A percentile compares a stretch with the other conserved stretches of the same genome.
These are phyloP conservation scores for Talaromyces funiculosus DNA, from an alignment of 2,329 filamentous ascomycete genomes.

Conservation along the genomic window DNA sequence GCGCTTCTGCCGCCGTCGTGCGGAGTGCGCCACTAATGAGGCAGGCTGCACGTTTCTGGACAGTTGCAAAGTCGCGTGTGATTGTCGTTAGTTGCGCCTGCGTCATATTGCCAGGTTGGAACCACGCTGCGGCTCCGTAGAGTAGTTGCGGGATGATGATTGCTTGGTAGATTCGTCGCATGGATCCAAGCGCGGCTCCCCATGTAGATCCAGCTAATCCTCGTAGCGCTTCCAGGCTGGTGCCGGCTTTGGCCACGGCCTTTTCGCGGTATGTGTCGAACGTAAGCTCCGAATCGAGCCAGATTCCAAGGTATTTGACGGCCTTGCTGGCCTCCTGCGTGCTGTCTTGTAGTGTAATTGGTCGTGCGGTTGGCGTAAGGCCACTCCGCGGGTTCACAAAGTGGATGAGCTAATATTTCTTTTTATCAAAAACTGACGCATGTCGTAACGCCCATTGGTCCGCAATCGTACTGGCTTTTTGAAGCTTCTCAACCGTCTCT, in stretches of 20 bases:
- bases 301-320: neutral
- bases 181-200: neutral
- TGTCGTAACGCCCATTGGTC: neutral
- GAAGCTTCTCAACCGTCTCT: neutral
- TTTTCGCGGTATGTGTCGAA: neutral
- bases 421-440: neutral
- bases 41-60: neutral
- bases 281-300: neutral
- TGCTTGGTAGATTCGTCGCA: neutral
- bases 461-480: neutral
- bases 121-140: neutral
- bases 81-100: neutral
- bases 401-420: neutral
- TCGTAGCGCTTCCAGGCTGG: neutral
- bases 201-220: neutral
- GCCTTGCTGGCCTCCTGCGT: neutral
- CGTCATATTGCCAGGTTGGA: neutral
- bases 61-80: neutral
- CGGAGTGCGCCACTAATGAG: neutral
- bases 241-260: neutral
- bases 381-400: neutral
- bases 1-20: neutral
- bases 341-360: neutral
- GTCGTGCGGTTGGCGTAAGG: neutral
- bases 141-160: neutral